Evolutionary conservation across 2,329 filamentous ascomycete genomes (phyloP), one percentile per base, ranked within the genome.

Genomic region (Trichoderma sp.): DNA sequence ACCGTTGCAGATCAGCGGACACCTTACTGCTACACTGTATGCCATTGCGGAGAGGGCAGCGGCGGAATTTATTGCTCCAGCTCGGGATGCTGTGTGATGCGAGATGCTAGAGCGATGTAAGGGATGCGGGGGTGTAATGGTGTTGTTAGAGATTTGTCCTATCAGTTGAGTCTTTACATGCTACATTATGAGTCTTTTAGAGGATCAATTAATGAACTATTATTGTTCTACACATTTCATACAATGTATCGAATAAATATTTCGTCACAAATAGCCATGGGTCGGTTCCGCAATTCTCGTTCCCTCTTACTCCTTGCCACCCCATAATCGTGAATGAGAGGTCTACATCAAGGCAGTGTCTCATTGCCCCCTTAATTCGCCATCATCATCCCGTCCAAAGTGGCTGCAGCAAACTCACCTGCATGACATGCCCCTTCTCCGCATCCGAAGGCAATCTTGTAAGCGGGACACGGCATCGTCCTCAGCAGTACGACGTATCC

Each of bases 1-100:
- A 30, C 85, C 85, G 12, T 75, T 86, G 58, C 79, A 84, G 63
- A 83, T 84, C 3, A 73, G 78, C 15, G 81, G 80, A 7, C 82
- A 82, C 72, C 77, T 80, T 28, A 76, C 76, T 36, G 76, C 75
- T 30, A 76, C 77, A 0, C 75, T 80, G 1, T 79, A 79, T 69
- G 76, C 76, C 2, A 76, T 79, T 30, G 77, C 76, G 6, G 84
- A 86, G 78, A 85, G 83, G 79, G 84, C 76, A 7, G 79, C 76
- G 6, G 78, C 78, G 15, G 79, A 80, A 68, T 53, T 81, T 2
- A 80, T 82, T 9, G 15, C 60, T 24, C 51, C 14, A 3, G 15
- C 15, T 43, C 39, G 39, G 0, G 0, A 14, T 15, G 4, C 24
- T 70, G 4, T 4, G 21, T 61, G 6, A 53, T 28, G 15, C 47